Evolutionary conservation across 2,329 filamentous ascomycete genomes (phyloP), one percentile per base, ranked within the genome.

Genomic region (Emergomyces orientalis): DNA sequence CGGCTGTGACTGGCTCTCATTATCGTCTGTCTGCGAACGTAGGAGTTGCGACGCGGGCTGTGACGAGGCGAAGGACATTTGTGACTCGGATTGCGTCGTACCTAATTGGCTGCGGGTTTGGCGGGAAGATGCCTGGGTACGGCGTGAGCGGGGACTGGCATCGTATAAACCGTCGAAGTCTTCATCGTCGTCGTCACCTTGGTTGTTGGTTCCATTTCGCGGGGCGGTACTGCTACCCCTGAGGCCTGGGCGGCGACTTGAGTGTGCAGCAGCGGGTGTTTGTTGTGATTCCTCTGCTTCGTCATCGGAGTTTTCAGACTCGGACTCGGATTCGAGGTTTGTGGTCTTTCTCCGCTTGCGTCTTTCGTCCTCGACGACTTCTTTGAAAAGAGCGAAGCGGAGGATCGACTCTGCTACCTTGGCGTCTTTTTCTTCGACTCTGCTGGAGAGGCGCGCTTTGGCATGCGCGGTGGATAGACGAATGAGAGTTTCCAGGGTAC

Each of bases 401-500:
- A 99, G 79, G 67, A 99, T 96, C 9, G 86, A 84, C 74, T 99
- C 93, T 11, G 94, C 94, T 41, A 91, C 87, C 61, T 89, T 79
- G 1, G 93, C 92, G 74, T 99, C 94, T 62, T 88, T 87, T 73
- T 96, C 89, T 67, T 97, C 92, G 2, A 99, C 91, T 49, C 90
- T 82, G 71, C 86, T 91, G 0, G 91, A 96, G 7, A 99, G 81
- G 37, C 94, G 86, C 7, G 92, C 86, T 77, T 97, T 99, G 65
- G 94, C 94, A 70, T 99, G 94, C 1, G 94, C 94, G 0, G 93
- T 97, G 5, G 94, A 90, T 22, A 99, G 82, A 86, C 94, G 94
- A 73, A 99, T 97, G n/a, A 99, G 83, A 0, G 94, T 99, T 77
- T 99, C 94, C 19, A 99, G 82, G 1, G 93, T 97, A 86, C 94